phyloP scores from a whole-genome alignment of 805 yeast genomes.

The Teunomyces aglyptinius region DNA sequence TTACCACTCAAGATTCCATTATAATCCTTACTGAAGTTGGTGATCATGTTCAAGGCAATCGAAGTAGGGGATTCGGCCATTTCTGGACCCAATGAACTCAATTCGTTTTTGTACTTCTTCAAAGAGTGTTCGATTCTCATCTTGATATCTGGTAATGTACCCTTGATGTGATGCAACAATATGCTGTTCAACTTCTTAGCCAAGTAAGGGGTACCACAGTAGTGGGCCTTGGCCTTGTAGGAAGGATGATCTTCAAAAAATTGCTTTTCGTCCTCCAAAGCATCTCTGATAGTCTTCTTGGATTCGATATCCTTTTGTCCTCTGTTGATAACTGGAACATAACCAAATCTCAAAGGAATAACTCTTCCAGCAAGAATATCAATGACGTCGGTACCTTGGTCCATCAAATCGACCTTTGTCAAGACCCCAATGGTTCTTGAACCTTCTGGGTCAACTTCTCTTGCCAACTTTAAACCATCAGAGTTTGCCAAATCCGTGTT shows the following conservation, averaged over 20 bases:
- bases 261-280: constrained; percentile 73
- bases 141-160: constrained; percentile 78
- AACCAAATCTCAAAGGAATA: constrained; percentile 91
- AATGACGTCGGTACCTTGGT: constrained; percentile 94
- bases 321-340: constrained; percentile 81
- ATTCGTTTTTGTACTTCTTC: constrained; percentile 74
- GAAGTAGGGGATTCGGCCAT: constrained; percentile 86
- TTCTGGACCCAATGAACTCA: constrained; percentile 77
- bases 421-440: constrained; percentile 93
- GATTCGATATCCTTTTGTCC: constrained; percentile 95
- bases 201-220: constrained; percentile 97
- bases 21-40: constrained; percentile 90
- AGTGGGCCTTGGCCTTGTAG: constrained; percentile 88
- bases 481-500: constrained; percentile 96
- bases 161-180: constrained; percentile 75
- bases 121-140: constrained; percentile 63
- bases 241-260: constrained; percentile 89
- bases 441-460: constrained; percentile 98
- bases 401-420: constrained; percentile 96
- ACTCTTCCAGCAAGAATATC: constrained; percentile 95
- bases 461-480: constrained; percentile 92
- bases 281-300: constrained; percentile 83
- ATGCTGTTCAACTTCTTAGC: constrained; percentile 90
- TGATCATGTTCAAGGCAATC: constrained; percentile 84
- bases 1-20: constrained; percentile 90